Base-by-base conservation (phyloP, 768 basidiomycete species). In the Podaxis sp. region DNA sequence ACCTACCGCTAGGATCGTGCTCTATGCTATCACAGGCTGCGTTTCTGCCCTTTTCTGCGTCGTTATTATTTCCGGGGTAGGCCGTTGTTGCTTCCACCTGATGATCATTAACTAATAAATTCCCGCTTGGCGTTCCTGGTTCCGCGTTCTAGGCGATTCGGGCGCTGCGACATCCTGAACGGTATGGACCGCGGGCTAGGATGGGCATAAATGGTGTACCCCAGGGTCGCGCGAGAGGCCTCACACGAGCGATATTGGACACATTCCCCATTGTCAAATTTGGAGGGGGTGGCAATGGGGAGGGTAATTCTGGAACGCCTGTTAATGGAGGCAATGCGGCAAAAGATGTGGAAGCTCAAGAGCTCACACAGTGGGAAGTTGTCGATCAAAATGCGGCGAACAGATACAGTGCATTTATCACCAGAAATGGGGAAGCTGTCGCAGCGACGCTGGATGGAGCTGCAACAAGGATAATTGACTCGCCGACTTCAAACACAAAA, bases 251-350 rank as follows among this genome's bases (percentile, higher is more conserved):
- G 19, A 95, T 98, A 61, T 79, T 98, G 59, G 96, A 98, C 67
- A 97, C 95, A 2, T 98, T 98, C 77, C 95, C 96, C 3, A 77
- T 97, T 65, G 88, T 96, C 75, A 94, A 94, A 72, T 98, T 95
- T 68, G 85, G 86, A 25, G 46, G 54, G 33, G 38, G 15, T 19
- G 13, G 6, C 24, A n/a, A 51, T 50, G 47, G 37, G 17, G 46
- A 55, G 55, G 54, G 8, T 37, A 43, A 41, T 50, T 29, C 53
- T 6, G 41, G 8, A 38, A 25, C 37, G n/a, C 41, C 6, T 19
- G 37, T 9, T 29, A 36, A 12, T 36, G 41, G 41, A 37, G 47
- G 38, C 22, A 55, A 46, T 6, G 43, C 41, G 2, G 61, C 56
- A 15, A 75, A 75, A 61, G 74, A 74, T 29, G 50, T 69, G 5